Evolutionary conservation across 1,139 yeast species (phyloP).

Genomic region (Suhomyces taliae): DNA sequence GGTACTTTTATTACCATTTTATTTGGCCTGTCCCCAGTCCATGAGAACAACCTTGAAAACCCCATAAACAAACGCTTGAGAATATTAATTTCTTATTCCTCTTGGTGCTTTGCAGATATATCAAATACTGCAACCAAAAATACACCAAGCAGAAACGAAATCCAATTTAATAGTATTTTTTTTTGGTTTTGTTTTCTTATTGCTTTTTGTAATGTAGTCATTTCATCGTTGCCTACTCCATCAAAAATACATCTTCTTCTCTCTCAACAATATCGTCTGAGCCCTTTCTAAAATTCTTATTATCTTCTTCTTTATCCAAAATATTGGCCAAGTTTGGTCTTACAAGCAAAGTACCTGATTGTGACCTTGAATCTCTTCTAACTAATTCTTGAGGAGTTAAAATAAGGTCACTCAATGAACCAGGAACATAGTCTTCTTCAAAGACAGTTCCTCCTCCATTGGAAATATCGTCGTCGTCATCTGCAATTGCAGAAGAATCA

Average conservation of each 20-base stretch:
- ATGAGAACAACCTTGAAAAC: background rate
- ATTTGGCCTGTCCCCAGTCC: background rate
- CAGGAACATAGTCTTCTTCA: slow-evolving; percentile 78
- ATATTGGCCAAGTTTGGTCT: slow-evolving; percentile 30
- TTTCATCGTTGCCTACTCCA: slow-evolving; percentile 26
- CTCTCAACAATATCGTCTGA: slow-evolving; percentile 2
- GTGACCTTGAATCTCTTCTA: slow-evolving; percentile 63
- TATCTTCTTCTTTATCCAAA: slow-evolving; percentile 8
- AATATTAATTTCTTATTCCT: no score
- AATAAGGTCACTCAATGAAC: slow-evolving; percentile 63
- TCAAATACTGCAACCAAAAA: no score
- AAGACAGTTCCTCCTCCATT: slow-evolving; percentile 25
- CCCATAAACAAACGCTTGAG: no score
- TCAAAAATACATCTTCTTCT: slow-evolving; percentile 33
- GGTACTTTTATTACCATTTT: background rate
- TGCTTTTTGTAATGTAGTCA: no score
- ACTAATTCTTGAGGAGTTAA: slow-evolving; percentile 75
- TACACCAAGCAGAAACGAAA: no score
- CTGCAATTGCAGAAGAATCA: slow-evolving; percentile 19
- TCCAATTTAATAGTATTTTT: no score
- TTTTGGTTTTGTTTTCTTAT: no score
- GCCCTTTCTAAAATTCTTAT: slow-evolving; percentile 14
- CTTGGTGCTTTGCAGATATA: no score
- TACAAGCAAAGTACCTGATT: slow-evolving; percentile 44
- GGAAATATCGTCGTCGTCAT: slow-evolving; percentile 14